phyloP scores from a whole-genome alignment of 257 asterid genomes.

The Mentha longifolia region DNA sequence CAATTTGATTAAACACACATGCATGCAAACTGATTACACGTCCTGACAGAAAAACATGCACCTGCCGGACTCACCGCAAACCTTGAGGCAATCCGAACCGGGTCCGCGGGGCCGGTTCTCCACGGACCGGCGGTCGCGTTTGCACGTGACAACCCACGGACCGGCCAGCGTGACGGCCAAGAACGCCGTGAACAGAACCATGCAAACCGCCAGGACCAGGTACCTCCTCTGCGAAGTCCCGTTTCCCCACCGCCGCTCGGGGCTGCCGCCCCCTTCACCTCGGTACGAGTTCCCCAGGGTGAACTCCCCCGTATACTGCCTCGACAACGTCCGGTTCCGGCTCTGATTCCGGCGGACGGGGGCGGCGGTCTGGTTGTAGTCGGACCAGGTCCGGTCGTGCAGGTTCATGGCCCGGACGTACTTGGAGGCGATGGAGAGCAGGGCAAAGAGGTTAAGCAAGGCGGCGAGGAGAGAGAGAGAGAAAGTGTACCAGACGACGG shows the following conservation, averaged over 20 bases:
- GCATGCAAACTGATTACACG: not conserved
- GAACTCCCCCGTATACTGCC: no score
- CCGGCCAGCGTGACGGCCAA: slow-evolving; percentile 30
- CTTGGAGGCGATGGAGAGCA: no score
- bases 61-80: slow-evolving; percentile 6
- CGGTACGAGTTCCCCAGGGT: no score
- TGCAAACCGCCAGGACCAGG: slow-evolving; percentile 6
- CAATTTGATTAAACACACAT: no score
- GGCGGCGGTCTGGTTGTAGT: no score
- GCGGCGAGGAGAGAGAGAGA: no score
- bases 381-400: no score
- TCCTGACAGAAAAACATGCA: slow-evolving; percentile 30
- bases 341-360: no score
- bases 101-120: not conserved
- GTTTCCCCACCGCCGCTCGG: slow-evolving; percentile 19
- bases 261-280: not conserved
- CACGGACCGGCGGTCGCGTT: slow-evolving; percentile 26
- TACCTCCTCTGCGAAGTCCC: slow-evolving; percentile 14
- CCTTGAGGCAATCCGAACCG: slow-evolving; percentile 13
- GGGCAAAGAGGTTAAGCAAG: no score
- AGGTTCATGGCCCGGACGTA: no score
- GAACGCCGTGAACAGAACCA: slow-evolving; percentile 30
- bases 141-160: slow-evolving; percentile 36
- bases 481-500: no score
- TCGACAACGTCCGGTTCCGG: no score